Conservation (phyloP, 768 basidiomycete species). For the Lentinula sp. region DNA sequence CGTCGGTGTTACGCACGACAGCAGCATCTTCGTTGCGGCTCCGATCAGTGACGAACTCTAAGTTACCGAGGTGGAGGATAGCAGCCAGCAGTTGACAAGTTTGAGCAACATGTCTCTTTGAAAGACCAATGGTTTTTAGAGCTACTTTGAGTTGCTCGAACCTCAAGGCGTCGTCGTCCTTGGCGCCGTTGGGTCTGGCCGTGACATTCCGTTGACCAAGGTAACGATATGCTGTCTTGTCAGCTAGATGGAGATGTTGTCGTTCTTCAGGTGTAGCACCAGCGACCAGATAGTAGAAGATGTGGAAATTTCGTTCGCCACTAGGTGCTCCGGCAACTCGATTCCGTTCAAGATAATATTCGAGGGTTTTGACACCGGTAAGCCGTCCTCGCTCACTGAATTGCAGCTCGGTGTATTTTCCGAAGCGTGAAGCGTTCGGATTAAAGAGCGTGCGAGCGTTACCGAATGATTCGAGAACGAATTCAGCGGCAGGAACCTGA, state of each 20-base stretch:
- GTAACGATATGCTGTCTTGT: constrained; percentile 81
- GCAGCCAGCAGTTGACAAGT: constrained; percentile 93
- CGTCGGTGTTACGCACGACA: constrained; percentile 80
- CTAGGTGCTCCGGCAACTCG: constrained; percentile 84
- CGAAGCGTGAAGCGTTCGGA: constrained; percentile 93
- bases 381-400: constrained; percentile 90
- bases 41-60: constrained; percentile 86
- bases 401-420: constrained; percentile 97
- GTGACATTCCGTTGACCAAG: constrained; percentile 62
- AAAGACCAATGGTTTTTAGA: constrained; percentile 88
- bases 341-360: constrained; percentile 92
- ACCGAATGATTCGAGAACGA: constrained; percentile 93
- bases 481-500: constrained; percentile 90
- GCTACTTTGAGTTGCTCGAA: constrained; percentile 95
- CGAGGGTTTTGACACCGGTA: constrained; percentile 88
- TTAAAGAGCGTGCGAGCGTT: constrained; percentile 90
- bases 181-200: constrained; percentile 37
- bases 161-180: constrained; percentile 77
- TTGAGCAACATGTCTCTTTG: constrained; percentile 92
- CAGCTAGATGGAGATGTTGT: constrained; percentile 77
- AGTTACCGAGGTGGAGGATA: constrained; percentile 93
- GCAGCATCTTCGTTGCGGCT: constrained; percentile 87
- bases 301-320: constrained; percentile 95
- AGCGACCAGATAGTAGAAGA: constrained; percentile 94
- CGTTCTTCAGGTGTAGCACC: constrained; percentile 87